phyloP scores from a whole-genome alignment of 208 protist genomes.

The Leishmania lainsoni region DNA sequence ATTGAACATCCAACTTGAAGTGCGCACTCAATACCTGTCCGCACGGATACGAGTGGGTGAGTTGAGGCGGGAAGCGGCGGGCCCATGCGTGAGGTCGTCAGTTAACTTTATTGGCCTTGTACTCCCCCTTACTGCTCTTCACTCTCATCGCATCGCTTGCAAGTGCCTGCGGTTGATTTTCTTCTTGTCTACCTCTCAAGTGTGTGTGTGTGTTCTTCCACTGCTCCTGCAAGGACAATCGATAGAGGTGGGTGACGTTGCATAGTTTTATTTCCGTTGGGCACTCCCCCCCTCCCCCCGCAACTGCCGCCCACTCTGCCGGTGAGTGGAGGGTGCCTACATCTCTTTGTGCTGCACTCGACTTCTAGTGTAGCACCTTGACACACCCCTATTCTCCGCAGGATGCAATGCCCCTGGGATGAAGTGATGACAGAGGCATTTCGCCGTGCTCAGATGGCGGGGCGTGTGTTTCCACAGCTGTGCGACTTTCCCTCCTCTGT shows the following conservation, averaged over 20 bases:
- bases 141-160: not conserved
- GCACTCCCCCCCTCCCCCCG: not conserved
- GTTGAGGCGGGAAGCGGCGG: not conserved
- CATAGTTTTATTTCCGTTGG: not conserved
- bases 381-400: not conserved
- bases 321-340: not conserved
- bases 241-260: not conserved
- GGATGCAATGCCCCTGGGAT: constrained; percentile 16
- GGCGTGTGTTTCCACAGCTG: constrained; percentile 44
- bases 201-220: not conserved
- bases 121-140: not conserved
- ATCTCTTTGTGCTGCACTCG: not conserved
- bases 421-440: constrained; percentile 55
- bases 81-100: not conserved
- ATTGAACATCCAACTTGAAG: not conserved
- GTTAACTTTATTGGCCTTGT: not conserved
- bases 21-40: not conserved
- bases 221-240: not conserved
- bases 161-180: not conserved
- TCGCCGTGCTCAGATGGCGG: constrained; percentile 67
- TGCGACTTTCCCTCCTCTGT: constrained; percentile 65
- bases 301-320: not conserved
- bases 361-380: not conserved
- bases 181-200: not conserved
- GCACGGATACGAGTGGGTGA: not conserved